phyloP scores from a whole-genome alignment of 116 monocot genomes.

The Iris pallida region DNA sequence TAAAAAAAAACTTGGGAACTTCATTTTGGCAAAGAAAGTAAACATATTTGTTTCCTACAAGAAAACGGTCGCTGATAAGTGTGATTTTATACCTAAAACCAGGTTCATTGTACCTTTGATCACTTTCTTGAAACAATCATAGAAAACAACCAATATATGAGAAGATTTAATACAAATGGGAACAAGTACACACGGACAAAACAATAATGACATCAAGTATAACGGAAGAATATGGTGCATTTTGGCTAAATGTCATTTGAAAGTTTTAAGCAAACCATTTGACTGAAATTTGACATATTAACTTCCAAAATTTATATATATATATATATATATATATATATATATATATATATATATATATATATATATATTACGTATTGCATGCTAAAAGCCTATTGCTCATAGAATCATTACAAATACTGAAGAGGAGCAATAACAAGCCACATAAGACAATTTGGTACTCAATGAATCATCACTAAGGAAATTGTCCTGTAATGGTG shows the following conservation, averaged over 20 bases:
- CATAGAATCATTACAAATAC: too few relatives aligned
- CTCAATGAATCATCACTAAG: too few relatives aligned
- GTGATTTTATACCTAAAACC: slow-evolving; percentile 97
- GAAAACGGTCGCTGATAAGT: slow-evolving; percentile 92
- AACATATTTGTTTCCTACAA: slow-evolving; percentile 94
- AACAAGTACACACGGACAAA: not conserved
- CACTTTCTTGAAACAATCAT: slow-evolving; percentile 59
- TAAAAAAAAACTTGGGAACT: too few relatives aligned
- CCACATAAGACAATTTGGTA: too few relatives aligned
- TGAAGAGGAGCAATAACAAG: too few relatives aligned
- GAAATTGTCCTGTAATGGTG: too few relatives aligned
- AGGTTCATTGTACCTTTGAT: slow-evolving; percentile 96
- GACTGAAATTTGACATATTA: too few relatives aligned
- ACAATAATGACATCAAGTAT: not conserved
- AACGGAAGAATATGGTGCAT: not conserved
- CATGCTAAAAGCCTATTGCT: too few relatives aligned
- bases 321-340: too few relatives aligned
- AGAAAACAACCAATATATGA: not conserved
- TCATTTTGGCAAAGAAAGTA: not conserved
- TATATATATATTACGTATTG: too few relatives aligned
- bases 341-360: too few relatives aligned
- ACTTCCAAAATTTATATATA: too few relatives aligned
- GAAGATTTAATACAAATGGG: not conserved
- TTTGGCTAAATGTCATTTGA: not conserved
- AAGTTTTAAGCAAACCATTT: not conserved